Evolutionary conservation across 2,329 filamentous ascomycete species (phyloP), one percentile per base, ranked within the genome.

Genomic region (Fusarium floridanum): DNA sequence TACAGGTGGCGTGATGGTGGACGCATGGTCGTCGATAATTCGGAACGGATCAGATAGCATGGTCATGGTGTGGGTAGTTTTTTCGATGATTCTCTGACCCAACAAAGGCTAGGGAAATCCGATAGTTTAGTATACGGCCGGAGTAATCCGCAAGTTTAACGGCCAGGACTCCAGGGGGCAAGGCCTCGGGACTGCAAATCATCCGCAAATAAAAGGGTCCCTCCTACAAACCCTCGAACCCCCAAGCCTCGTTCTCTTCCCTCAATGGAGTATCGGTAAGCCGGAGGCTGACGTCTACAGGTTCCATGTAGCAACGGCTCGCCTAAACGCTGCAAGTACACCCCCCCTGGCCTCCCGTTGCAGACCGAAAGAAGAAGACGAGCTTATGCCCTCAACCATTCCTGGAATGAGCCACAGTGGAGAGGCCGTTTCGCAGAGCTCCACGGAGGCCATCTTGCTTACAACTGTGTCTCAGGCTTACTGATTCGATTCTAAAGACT

Each of bases 221-320:
- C 63, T 53, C 55, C 27, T 41, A 20, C 34, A 12, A 41, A 16
- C 6, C 66, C 56, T 48, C 37, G 55, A 37, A 39, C 56, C 14
- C 22, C 43, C 61, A 65, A 74, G 71, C 71, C 67, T 39, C 43
- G 59, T 57, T 68, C 60, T 24, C 43, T 55, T 48, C 43, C 43
- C 43, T 20, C 27, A n/a, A 53, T 63, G 71, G 71, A 74, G 63
- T 60, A 74, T 71, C 55, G 63, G 60, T 48, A n/a, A 63, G 61
- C 29, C n/a, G 43, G 48, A 45, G 55, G 61, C 66, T 70, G 70
- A 63, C 50, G 43, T 12, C 48, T 45, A 32, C 36, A 2, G 7
- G 7, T 16, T 43, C 17, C 16, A 71, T 48, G 16, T 16, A 27
- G 17, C 27, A 43, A 41, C 11, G 20, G 24, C 48, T 53, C 48